Percentiles rank a stretch among this genome's conserved stretches.
Evolutionary conservation across 2,329 filamentous ascomycete genomes (phyloP).

Genomic region (Colletotrichum kahawae): DNA sequence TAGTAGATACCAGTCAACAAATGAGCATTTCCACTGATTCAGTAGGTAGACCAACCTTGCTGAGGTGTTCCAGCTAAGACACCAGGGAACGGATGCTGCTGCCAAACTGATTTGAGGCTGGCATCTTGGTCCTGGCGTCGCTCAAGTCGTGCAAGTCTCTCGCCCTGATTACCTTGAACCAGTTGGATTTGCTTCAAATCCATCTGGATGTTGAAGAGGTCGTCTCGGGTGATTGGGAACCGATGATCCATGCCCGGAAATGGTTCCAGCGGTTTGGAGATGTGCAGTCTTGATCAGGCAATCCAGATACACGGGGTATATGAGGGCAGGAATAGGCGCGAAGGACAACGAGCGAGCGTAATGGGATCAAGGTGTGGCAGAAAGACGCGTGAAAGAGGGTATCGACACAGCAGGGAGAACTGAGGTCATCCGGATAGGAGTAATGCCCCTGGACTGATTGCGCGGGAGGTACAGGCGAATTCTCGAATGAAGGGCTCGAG

Average conservation of each 20-base stretch:
- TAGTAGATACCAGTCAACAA: conserved; percentile 41
- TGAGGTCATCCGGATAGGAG: not conserved
- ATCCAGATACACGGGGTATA: not conserved
- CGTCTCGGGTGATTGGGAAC: conserved; percentile 64
- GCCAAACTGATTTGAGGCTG: conserved; percentile 85
- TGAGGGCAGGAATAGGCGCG: not conserved
- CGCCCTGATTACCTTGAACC: conserved; percentile 66
- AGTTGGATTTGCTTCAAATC: conserved; percentile 72
- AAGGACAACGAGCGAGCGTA: conserved; percentile 10
- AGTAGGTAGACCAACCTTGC: conserved; percentile 68
- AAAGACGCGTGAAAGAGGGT: not conserved
- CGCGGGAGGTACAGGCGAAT: not conserved
- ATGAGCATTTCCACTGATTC: not conserved
- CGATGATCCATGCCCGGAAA: conserved; percentile 66
- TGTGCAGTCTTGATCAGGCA: conserved; percentile 9
- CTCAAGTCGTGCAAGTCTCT: conserved; percentile 66
- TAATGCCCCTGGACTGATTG: not conserved
- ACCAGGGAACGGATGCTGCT: conserved; percentile 88
- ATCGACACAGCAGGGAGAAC: not conserved
- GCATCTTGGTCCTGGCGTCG: conserved; percentile 72
- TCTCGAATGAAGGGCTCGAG: conserved; percentile 8
- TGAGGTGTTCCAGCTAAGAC: conserved; percentile 83
- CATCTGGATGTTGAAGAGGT: conserved; percentile 72
- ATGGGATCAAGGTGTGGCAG: not conserved
- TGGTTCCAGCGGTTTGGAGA: conserved; percentile 7